Conservation (phyloP, 2,329 filamentous ascomycete genomes). For the Lecanosticta acicola region DNA sequence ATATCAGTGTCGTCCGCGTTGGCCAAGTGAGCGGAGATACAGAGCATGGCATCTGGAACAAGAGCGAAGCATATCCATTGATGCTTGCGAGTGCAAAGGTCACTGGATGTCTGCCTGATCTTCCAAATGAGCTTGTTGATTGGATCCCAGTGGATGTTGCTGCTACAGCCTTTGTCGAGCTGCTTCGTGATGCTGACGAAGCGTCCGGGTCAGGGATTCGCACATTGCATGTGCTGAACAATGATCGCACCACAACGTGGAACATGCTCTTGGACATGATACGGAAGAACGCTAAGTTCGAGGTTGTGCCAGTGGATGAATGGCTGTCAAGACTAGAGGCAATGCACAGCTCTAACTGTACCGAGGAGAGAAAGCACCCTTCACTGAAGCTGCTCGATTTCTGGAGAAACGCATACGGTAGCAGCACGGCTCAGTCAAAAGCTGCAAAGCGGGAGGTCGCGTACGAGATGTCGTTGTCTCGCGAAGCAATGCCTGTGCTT, state of each 20-base stretch:
- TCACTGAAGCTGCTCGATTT: conserved; percentile 45
- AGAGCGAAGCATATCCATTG: conserved; percentile 46
- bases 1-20: conserved; percentile 42
- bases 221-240: conserved; percentile 49
- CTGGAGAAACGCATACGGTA: conserved; percentile 44
- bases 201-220: conserved; percentile 8
- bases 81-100: conserved; percentile 41
- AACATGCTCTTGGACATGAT: conserved; percentile 44
- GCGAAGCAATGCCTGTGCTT: conserved; percentile 32
- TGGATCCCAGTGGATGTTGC: conserved; percentile 48
- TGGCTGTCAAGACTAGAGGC: conserved; percentile 40
- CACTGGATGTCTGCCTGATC: conserved; percentile 37
- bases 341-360: conserved; percentile 23
- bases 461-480: conserved; percentile 1
- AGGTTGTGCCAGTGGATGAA: conserved; percentile 37
- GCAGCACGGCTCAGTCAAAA: too few relatives aligned
- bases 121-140: conserved; percentile 35
- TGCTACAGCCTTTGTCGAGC: conserved; percentile 40
- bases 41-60: conserved; percentile 44
- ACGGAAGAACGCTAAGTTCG: conserved; percentile 34
- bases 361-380: conserved; percentile 36
- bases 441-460: conserved; percentile 1
- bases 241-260: conserved; percentile 42
- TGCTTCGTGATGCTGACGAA: conserved; percentile 18
- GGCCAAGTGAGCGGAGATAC: conserved; percentile 46